Evolutionary conservation across 2,329 filamentous ascomycete genomes (phyloP).

Genomic region (Phyllosticta citrichinensis): DNA sequence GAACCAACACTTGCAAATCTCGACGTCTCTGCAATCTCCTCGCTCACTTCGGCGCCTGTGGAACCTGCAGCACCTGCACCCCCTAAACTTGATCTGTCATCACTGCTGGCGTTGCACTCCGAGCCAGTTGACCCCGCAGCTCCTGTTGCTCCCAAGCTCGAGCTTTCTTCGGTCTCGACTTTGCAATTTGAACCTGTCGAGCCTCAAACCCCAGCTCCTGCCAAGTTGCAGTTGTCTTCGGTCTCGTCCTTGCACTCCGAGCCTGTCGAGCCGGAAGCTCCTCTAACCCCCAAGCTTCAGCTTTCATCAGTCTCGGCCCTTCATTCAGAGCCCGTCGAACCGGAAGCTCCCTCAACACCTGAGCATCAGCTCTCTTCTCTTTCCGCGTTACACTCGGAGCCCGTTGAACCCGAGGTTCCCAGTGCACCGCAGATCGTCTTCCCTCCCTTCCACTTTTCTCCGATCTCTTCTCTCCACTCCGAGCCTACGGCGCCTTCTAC

Average conservation of each 20-base stretch:
- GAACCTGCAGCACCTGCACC: background rate
- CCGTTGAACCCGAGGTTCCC: slow-evolving; percentile 13
- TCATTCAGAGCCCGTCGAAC: slow-evolving; percentile 14
- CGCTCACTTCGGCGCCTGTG: slow-evolving; percentile 5
- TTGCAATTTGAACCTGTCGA: slow-evolving; percentile 32
- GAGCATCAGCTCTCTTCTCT: slow-evolving; percentile 11
- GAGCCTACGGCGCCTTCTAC: slow-evolving; percentile 15
- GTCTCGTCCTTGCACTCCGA: slow-evolving; percentile 39
- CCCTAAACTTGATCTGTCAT: slow-evolving; percentile 6
- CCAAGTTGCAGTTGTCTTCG: slow-evolving; percentile 32
- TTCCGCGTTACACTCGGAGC: slow-evolving; percentile 16
- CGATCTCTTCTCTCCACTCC: slow-evolving; percentile 38
- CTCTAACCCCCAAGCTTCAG: slow-evolving; percentile 1
- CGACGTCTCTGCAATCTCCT: slow-evolving; percentile 8
- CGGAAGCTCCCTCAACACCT: slow-evolving; percentile 1
- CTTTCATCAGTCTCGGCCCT: slow-evolving; percentile 8
- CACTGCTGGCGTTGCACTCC: slow-evolving; percentile 5
- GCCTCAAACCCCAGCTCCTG: background rate
- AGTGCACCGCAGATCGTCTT: background rate
- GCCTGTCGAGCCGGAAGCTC: slow-evolving; percentile 16
- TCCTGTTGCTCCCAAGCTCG: slow-evolving; percentile 16
- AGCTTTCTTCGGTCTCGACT: slow-evolving; percentile 38
- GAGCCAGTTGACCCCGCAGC: slow-evolving; percentile 6
- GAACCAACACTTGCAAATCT: background rate
- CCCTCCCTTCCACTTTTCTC: slow-evolving; percentile 31